phyloP scores from a whole-genome alignment of 345 rosid genomes.

The Gossypium rotundifolium region DNA sequence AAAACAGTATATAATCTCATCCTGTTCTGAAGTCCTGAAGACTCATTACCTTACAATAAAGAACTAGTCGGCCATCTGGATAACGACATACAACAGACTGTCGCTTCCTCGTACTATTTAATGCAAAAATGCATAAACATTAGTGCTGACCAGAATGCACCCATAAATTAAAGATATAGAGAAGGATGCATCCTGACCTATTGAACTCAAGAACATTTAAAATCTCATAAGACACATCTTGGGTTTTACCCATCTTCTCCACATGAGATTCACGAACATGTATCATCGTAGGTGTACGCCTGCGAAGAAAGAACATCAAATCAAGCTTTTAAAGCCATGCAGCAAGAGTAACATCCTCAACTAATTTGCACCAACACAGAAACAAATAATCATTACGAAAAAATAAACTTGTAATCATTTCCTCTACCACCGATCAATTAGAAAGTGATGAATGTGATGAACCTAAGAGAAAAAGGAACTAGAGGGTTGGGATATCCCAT shows the following conservation, averaged over 20 bases:
- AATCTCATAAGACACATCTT: slow-evolving; percentile 84
- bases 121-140: slow-evolving; percentile 20
- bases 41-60: slow-evolving; percentile 85
- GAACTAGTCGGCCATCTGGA: slow-evolving; percentile 90
- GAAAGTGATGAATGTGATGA: neutral
- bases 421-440: neutral
- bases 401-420: neutral
- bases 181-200: slow-evolving; percentile 44
- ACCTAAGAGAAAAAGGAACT: neutral
- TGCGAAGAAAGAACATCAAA: slow-evolving; percentile 30
- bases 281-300: slow-evolving; percentile 92
- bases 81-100: slow-evolving; percentile 98
- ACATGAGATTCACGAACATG: slow-evolving; percentile 96
- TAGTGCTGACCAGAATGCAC: slow-evolving; percentile 6
- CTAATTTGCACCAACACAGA: slow-evolving; percentile 1
- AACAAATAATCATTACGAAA: neutral
- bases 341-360: slow-evolving; percentile 16
- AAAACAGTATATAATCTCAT: slow-evolving; percentile 10
- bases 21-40: slow-evolving; percentile 11
- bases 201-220: slow-evolving; percentile 96
- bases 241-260: slow-evolving; percentile 88
- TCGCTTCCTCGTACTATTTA: slow-evolving; percentile 90
- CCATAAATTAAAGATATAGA: neutral
- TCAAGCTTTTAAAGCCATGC: slow-evolving; percentile 10
- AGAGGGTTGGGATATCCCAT: neutral